These are phyloP conservation scores for Oryza rufipogon DNA, from an alignment of 176 grass and related monocot genomes.

Conservation along the genomic window DNA sequence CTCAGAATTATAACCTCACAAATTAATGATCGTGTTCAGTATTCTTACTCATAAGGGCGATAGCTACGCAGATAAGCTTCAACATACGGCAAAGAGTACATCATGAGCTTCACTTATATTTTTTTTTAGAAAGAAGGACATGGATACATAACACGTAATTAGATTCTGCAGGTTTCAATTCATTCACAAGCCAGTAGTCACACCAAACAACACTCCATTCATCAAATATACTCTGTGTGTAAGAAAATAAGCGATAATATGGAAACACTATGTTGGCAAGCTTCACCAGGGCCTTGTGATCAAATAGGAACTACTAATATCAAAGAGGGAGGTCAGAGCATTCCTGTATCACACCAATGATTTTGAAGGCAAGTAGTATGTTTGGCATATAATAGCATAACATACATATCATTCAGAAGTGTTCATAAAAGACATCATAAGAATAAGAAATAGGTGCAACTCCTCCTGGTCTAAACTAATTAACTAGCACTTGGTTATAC, in stretches of 20 bases:
- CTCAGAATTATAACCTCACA: constrained; percentile 13
- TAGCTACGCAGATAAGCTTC: neutral
- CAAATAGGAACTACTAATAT: neutral
- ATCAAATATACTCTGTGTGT: neutral
- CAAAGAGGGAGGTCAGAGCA: neutral
- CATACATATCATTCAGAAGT: neutral
- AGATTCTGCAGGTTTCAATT: constrained; percentile 19
- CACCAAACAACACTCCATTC: neutral
- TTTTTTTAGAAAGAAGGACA: no score
- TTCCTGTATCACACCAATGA: neutral
- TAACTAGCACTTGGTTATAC: neutral
- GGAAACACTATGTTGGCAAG: neutral
- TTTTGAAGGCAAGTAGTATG: constrained; percentile 15
- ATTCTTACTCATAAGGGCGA: constrained; percentile 8
- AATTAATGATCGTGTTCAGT: neutral
- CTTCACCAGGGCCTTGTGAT: neutral
- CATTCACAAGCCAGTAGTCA: neutral
- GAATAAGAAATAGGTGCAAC: constrained; percentile 1
- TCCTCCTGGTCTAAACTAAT: constrained; percentile 11
- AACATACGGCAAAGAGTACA: neutral
- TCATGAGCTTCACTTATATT: neutral
- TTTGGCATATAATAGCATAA: neutral
- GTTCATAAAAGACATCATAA: constrained; percentile 9
- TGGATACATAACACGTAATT: neutral
- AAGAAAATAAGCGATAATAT: neutral